Base-by-base conservation (phyloP, 2,329 filamentous ascomycete species). In the Fusarium neocosmosporiellum region DNA sequence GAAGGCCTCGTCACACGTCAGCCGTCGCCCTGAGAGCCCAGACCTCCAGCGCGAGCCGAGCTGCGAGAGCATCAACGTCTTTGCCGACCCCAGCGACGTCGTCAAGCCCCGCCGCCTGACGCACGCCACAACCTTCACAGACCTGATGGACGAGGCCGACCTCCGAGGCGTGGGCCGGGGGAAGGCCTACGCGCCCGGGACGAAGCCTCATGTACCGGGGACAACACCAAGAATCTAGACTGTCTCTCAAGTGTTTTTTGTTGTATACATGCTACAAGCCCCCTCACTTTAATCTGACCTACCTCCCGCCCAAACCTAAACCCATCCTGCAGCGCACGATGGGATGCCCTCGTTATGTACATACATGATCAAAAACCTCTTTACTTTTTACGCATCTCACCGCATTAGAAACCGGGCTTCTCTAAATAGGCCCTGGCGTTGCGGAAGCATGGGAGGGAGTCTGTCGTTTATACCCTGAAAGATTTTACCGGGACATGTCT, bases 41-140 rank as follows among this genome's bases (percentile, higher is more conserved):
- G 74, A 78, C 43, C 65, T 83, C 59, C 79, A 83, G 53, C 80
- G 83, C n/a, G 83, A 86, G 69, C 82, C 83, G 4, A 86, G 84
- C 73, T 83, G 80, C 59, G 84, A 87, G 76, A 85, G 84, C 78
- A 88, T 89, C 77, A 85, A 87, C 69, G 82, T 89, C 10, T 88
- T 87, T 65, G 86, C 86, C 1, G 87, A 88, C 71, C 84, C 85
- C 22, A 79, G 80, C 57, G 86, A 83, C 2, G 82, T 86, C 27
- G 81, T 66, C 50, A 74, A 75, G 53, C 50, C 79, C 18, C 69
- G 68, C 36, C 72, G 71, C 14, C 53, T 80, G 63, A 76, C 77
- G 34, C 80, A 82, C 37, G 76, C 80, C 71, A 88, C 88, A 1
- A 88, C 86, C 0, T 88, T 89, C 70, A 85, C 86, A n/a, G 84